Evolutionary conservation across 192 early-diverging fungal species (phyloP).

Genomic region (Podila epigama): DNA sequence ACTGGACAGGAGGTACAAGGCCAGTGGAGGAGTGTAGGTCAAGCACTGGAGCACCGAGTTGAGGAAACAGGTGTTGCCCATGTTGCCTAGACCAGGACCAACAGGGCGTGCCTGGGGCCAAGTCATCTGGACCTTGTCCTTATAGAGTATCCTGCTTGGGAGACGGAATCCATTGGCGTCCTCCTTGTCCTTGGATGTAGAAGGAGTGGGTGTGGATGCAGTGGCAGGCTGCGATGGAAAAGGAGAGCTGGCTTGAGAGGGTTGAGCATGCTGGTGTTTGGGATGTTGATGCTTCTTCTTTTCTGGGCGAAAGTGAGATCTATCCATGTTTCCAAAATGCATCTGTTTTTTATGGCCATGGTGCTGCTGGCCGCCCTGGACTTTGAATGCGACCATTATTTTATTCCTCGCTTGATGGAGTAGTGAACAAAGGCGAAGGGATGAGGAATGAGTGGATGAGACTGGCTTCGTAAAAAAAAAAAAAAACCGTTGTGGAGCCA

Average conservation of each 20-base stretch:
- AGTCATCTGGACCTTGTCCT: constrained; percentile 57
- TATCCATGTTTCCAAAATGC: neutral
- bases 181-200: constrained; percentile 17
- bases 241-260: neutral
- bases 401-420: neutral
- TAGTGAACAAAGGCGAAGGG: neutral
- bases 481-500: too few species aligned
- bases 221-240: neutral
- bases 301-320: neutral
- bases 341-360: neutral
- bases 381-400: neutral
- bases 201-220: neutral
- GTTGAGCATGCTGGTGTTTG: neutral
- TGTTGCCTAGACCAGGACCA: constrained; percentile 75
- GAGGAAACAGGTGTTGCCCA: constrained; percentile 81
- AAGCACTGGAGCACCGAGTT: constrained; percentile 84
- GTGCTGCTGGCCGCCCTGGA: neutral
- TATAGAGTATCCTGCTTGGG: constrained; percentile 53
- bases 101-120: constrained; percentile 67
- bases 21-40: constrained; percentile 77
- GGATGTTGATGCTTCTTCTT: constrained; percentile 1
- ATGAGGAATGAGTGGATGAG: neutral
- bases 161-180: constrained; percentile 68
- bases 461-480: too few species aligned
- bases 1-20: constrained; percentile 67